Conservation (phyloP, 2,329 filamentous ascomycete species). For the Pyricularia sp. region DNA sequence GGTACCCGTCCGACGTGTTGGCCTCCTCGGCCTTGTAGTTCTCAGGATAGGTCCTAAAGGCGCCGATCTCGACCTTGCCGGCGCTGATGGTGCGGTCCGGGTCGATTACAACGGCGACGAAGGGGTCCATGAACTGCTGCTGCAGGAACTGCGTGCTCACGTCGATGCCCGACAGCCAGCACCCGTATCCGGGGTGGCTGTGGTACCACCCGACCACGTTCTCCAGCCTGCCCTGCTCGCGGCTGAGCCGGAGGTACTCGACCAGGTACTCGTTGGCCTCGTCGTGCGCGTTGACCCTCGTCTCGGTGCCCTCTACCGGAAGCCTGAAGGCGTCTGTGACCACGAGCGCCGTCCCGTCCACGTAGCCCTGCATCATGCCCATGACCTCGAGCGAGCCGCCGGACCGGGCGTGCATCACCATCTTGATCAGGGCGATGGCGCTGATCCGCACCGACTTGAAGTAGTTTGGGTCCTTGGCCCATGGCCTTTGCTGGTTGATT, state of each 20-base stretch:
- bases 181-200: constrained; percentile 93
- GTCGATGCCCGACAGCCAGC: constrained; percentile 95
- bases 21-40: constrained; percentile 47
- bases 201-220: constrained; percentile 99
- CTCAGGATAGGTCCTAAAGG: constrained; percentile 83
- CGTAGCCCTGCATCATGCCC: constrained; percentile 96
- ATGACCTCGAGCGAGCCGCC: constrained; percentile 91
- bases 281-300: constrained; percentile 87
- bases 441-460: constrained; percentile 94
- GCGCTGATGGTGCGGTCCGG: constrained; percentile 91
- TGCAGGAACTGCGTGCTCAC: constrained; percentile 81
- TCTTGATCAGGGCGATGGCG: constrained; percentile 89
- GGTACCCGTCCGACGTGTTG: constrained; percentile 46
- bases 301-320: constrained; percentile 97
- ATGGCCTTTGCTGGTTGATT: constrained; percentile 58
- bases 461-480: constrained; percentile 70
- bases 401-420: constrained; percentile 98
- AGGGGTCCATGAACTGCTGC: constrained; percentile 80
- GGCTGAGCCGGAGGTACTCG: constrained; percentile 66
- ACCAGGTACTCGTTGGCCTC: constrained; percentile 98
- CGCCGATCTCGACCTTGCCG: constrained; percentile 94
- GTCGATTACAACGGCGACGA: constrained; percentile 92
- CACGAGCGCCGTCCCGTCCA: constrained; percentile 75
- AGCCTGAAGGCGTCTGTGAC: constrained; percentile 91
- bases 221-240: constrained; percentile 70